Conservation (phyloP, 768 basidiomycete genomes). For the Pluteus cervinus region DNA sequence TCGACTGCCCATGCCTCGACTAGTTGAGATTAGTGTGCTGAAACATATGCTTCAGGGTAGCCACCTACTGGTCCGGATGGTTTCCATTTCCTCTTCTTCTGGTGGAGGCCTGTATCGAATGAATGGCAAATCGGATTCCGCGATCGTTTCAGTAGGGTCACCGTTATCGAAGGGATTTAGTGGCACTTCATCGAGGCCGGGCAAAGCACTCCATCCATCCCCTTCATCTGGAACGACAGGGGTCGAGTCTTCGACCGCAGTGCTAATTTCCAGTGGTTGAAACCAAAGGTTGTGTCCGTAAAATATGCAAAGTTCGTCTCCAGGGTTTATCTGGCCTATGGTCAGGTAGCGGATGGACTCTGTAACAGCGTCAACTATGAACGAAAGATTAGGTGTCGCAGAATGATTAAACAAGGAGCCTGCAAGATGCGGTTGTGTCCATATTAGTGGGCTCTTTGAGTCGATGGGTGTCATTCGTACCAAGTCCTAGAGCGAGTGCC, state of each 20-base stretch:
- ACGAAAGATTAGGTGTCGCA: conserved; percentile 63
- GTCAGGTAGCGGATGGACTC: conserved; percentile 64
- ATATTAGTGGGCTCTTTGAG: not conserved
- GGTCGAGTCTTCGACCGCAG: not conserved
- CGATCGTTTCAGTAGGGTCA: conserved; percentile 40
- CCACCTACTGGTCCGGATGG: conserved; percentile 49
- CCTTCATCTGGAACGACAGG: conserved; percentile 34
- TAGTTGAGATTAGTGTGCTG: conserved; percentile 17
- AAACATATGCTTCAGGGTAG: not conserved
- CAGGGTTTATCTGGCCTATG: conserved; percentile 40
- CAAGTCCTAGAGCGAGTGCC: conserved; percentile 76
- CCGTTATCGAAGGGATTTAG: conserved; percentile 26
- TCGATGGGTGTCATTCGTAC: conserved; percentile 28
- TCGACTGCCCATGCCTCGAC: conserved; percentile 78
- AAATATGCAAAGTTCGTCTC: conserved; percentile 77
- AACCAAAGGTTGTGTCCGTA: conserved; percentile 71
- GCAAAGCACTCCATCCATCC: conserved; percentile 34
- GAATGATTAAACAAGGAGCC: conserved; percentile 85
- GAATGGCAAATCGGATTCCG: conserved; percentile 63
- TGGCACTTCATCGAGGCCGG: conserved; percentile 13
- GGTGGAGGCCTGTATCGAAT: conserved; percentile 50
- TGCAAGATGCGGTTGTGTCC: conserved; percentile 16
- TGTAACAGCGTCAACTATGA: conserved; percentile 41
- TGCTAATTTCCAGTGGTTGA: conserved; percentile 26
- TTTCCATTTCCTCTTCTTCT: conserved; percentile 56